Base-by-base conservation (phyloP, 2,329 filamentous ascomycete species). In the Neonectria faginata region DNA sequence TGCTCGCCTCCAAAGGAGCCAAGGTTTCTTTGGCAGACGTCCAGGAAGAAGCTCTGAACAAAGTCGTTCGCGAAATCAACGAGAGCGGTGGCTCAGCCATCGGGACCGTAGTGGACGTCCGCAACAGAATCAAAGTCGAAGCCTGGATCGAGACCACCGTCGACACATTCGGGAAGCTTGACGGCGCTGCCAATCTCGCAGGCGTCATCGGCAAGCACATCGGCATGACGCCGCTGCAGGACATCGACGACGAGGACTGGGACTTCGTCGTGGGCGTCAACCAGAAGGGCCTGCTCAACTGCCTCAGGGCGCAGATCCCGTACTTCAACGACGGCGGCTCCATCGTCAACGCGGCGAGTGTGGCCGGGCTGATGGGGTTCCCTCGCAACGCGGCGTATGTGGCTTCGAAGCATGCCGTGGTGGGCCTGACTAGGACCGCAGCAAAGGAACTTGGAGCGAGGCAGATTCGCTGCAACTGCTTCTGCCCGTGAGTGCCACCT, bases 301-400 rank as follows among this genome's bases (percentile, higher is more conserved):
- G 60, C 16, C 53, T 62, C 14, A 31, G 54, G 12, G 54, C 60
- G 1, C 31, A 65, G 39, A 47, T 65, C 18, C 53, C 52, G 8
- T 27, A 61, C 29, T 52, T 57, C 39, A 33, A 56, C 11, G 42
- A 57, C n/a, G 41, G 50, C 16, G 65, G 62, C 16, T 42, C 54
- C 10, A 59, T 65, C n/a, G 58, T 64, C 36, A 64, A 65, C 20
- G 57, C 55, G 11, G 45, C 62, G 3, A 60, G 62, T 25, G 48
- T 50, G 5, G 50, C 58, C n/a, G 57, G 57, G 0, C 18, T 62
- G 3, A 45, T 50, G 3, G 58, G 53, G 6, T 36, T 53, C 3
- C 41, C 54, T 1, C 31, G 50, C 5, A 50, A 48, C 42, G 55
- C 14, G 8, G 18, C 64, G 1, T 66, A 66, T 22, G 56, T 55